Evolutionary conservation across 768 basidiomycete species (phyloP), one percentile per base, ranked within the genome.

Genomic region (Amanita pseudoporphyria): DNA sequence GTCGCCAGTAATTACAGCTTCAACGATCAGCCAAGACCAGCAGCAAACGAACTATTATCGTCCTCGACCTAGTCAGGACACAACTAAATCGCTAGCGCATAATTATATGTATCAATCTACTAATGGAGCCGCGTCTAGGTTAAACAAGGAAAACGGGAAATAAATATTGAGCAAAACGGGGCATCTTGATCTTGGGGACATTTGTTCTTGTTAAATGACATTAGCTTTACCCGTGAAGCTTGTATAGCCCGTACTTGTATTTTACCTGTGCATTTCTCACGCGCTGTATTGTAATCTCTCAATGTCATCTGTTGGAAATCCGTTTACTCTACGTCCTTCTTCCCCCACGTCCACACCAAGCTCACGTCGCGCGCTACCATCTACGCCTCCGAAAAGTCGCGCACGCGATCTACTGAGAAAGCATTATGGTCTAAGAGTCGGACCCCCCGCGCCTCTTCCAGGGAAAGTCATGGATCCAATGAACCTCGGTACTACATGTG

Each of bases 361-460:
- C 53, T 14, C 50, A 36, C 61, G 65, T 19, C 58, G 61, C 28
- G 53, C 60, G 26, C 52, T 64, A 10, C 56, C 66, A 1, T 60
- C 67, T 35, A 62, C 65, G 22, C 68, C 69, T 28, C 62, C 60
- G 2, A 65, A 64, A 57, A 69, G 74, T 16, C 71, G 82, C 13
- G 89, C 89, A 10, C 72, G 84, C 56, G 87, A 91, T 60, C 62
- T 92, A 43, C 59, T 93, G 45, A 72, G 91, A 58, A 89, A 87
- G 56, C 90, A 94, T 59, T 94, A 94, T 72, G 88, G 89, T 5
- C 65, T 94, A 22, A 85, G 82, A 14, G 67, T 87, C n/a, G 82
- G 81, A 0, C 79, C 79, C 28, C 89, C 87, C 10, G 71, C 76
- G 3, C 76, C 86, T 18, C 58, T 71, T 1, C 71, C 74, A 16